A percentile compares a stretch with the other conserved stretches of the same genome.
These are phyloP conservation scores for Mariannaea sp. DNA, from an alignment of 2,329 filamentous ascomycete species.

Conservation along the genomic window DNA sequence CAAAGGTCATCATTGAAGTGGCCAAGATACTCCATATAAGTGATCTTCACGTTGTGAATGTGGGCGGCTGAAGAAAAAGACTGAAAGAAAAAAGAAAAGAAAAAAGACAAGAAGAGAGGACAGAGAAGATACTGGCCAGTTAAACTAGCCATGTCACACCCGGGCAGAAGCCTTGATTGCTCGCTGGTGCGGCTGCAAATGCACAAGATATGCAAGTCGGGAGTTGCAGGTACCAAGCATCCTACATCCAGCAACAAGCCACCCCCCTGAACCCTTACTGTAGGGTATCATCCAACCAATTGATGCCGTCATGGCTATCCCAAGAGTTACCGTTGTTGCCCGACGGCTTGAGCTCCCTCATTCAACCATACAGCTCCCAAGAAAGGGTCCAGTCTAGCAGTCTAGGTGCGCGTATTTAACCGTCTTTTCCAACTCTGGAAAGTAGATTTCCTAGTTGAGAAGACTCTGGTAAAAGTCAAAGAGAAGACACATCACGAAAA, in stretches of 20 bases:
- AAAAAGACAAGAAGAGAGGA: not conserved
- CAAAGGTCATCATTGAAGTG: too few species aligned
- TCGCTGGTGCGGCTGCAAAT: conserved; percentile 17
- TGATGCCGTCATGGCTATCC: conserved; percentile 14
- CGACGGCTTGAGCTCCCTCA: not conserved
- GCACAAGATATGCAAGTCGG: conserved; percentile 13
- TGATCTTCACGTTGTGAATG: too few species aligned
- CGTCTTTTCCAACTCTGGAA: conserved; percentile 15
- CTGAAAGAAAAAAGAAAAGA: not conserved
- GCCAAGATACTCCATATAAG: too few species aligned
- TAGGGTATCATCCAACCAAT: conserved; percentile 2
- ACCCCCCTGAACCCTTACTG: not conserved
- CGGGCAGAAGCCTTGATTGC: conserved; percentile 2
- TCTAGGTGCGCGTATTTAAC: conserved; percentile 12
- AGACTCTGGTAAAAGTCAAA: not conserved
- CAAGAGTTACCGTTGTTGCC: conserved; percentile 3
- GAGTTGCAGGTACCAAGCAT: conserved; percentile 8
- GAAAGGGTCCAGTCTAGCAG: too few species aligned
- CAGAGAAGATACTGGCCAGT: not conserved
- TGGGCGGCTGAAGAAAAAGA: too few species aligned
- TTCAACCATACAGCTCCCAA: not conserved
- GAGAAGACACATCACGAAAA: not conserved
- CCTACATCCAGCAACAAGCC: not conserved
- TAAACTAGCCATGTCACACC: conserved; percentile 1
- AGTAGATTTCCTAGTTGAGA: conserved; percentile 3